Percentiles rank a stretch among this genome's conserved stretches.
Conservation (phyloP, 345 rosid species). For the Salix koriyanagi region DNA sequence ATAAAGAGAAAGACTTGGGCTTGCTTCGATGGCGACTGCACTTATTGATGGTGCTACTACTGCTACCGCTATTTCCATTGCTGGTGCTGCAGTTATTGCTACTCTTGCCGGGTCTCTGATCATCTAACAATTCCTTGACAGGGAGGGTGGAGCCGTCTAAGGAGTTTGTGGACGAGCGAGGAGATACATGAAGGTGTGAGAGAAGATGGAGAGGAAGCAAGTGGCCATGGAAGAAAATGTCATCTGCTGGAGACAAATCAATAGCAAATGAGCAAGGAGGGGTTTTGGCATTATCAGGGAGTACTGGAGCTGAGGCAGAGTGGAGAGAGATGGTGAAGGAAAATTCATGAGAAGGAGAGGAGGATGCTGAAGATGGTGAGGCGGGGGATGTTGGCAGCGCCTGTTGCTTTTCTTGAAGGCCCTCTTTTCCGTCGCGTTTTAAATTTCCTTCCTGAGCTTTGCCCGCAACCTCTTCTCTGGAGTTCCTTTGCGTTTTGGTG, state of each 20-base stretch:
- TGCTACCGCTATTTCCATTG: not conserved
- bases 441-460: slow-evolving; percentile 33
- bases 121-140: slow-evolving; percentile 35
- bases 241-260: slow-evolving; percentile 94
- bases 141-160: slow-evolving; percentile 64
- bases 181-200: slow-evolving; percentile 75
- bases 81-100: slow-evolving; percentile 6
- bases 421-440: slow-evolving; percentile 27
- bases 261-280: slow-evolving; percentile 46
- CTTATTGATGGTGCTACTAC: slow-evolving; percentile 1
- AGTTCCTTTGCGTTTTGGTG: slow-evolving; percentile 30
- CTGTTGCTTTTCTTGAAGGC: slow-evolving; percentile 13
- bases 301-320: slow-evolving; percentile 38
- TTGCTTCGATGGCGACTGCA: slow-evolving; percentile 19
- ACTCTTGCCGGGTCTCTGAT: slow-evolving; percentile 11
- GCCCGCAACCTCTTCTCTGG: slow-evolving; percentile 31
- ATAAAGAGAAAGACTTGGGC: slow-evolving; percentile 70
- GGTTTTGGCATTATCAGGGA: slow-evolving; percentile 34
- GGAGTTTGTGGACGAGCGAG: slow-evolving; percentile 70
- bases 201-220: slow-evolving; percentile 89
- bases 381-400: slow-evolving; percentile 22
- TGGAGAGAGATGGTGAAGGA: slow-evolving; percentile 88
- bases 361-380: slow-evolving; percentile 59
- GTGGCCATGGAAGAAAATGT: slow-evolving; percentile 96
- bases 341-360: slow-evolving; percentile 94